A percentile compares a stretch with the other conserved stretches of the same genome.
phyloP scores from a whole-genome alignment of 2,329 filamentous ascomycete genomes.

The Teratosphaeria zuluensis region DNA sequence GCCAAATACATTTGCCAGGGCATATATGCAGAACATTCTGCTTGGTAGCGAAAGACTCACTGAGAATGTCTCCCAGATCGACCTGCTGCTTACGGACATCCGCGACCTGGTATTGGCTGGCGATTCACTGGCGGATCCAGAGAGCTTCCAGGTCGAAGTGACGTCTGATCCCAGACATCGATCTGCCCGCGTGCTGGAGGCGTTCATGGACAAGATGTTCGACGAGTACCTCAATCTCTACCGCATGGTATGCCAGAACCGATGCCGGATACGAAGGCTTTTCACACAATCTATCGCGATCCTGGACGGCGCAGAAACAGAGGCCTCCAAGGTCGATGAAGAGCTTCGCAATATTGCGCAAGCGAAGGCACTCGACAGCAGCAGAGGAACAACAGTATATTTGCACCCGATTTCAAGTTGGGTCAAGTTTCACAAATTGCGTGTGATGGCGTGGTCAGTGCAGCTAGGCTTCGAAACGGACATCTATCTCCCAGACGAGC shows the following conservation, averaged over 20 bases:
- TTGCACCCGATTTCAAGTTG: slow-evolving; percentile 73
- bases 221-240: slow-evolving; percentile 72
- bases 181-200: slow-evolving; percentile 65
- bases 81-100: slow-evolving; percentile 72
- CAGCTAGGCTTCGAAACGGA: slow-evolving; percentile 92
- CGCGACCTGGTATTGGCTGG: slow-evolving; percentile 63
- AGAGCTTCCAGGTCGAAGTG: slow-evolving; percentile 67
- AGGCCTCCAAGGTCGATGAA: slow-evolving; percentile 40
- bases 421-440: slow-evolving; percentile 84
- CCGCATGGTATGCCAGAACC: slow-evolving; percentile 77
- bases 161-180: slow-evolving; percentile 64
- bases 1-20: slow-evolving; percentile 73
- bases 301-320: slow-evolving; percentile 74
- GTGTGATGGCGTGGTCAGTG: slow-evolving; percentile 74
- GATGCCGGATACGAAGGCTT: slow-evolving; percentile 80
- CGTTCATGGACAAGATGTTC: slow-evolving; percentile 45
- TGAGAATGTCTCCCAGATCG: slow-evolving; percentile 57
- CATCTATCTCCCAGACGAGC: slow-evolving; percentile 77
- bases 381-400: slow-evolving; percentile 19
- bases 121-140: slow-evolving; percentile 59
- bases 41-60: slow-evolving; percentile 64
- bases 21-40: slow-evolving; percentile 40
- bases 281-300: slow-evolving; percentile 73
- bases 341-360: slow-evolving; percentile 6
- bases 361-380: neutral